Base-by-base conservation (phyloP, 495 filamentous ascomycete species). In the Talaromyces trachyspermus region DNA sequence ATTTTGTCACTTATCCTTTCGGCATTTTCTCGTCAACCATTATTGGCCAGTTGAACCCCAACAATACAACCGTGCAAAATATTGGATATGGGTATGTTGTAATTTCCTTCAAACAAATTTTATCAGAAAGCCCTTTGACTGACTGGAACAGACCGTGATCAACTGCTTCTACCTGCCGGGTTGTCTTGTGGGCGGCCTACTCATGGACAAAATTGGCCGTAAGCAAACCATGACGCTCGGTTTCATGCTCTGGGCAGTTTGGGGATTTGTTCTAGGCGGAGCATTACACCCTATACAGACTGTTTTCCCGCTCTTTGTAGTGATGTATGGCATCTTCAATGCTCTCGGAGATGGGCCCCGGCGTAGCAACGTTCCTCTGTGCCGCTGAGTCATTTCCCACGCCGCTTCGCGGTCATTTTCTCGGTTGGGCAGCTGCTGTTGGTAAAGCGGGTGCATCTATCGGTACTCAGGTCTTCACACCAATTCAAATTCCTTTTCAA, bases 301-400 rank as follows among this genome's bases (percentile, higher is more conserved):
- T 0, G 44, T 71, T 6, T 70, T 74, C 29, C 65, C 72, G 0
- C 60, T 77, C 5, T 77, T 79, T 40, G 57, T 79, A 0, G 62
- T 76, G 6, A 61, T 77, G 39, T 77, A 76, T 49, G 72, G 71
- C 5, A 65, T 77, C 33, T 75, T 76, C 53, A 59, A 69, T 24
- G 59, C 64, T 0, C 57, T 74, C 1, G 66, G 68, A 72, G 42
- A 68, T 75, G 60, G 72, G 74, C 0, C 74, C 74, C 2, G 74
- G 70, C 0, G 70, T 68, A 11, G 59, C 66, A 2, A 72, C 62
- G 14, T 71, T 75, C 46, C 59, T 72, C 19, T 69, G 61, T 27
- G 61, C 62, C 4, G 61, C 66, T 0, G 72, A 78, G 36, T 72
- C 65, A 0, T 76, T 78, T 48, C 71, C 72, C 1, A 78, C 72